These are phyloP conservation scores for Diaporthe destruens DNA, from an alignment of 2,329 filamentous ascomycete genomes.

Conservation along the genomic window DNA sequence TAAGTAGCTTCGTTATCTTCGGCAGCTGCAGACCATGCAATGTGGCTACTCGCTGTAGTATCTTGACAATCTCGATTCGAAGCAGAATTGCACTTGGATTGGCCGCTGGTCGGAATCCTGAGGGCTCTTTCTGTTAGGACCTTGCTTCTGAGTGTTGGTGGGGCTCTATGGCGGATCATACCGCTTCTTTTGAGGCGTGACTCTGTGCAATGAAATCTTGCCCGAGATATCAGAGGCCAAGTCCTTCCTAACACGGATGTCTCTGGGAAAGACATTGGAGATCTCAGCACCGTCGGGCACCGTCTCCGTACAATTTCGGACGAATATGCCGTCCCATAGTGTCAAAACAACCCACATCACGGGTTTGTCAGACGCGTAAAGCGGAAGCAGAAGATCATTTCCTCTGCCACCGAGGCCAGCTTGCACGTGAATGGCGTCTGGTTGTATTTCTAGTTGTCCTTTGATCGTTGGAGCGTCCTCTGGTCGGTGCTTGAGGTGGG, in stretches of 20 bases:
- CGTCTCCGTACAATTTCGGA: not conserved
- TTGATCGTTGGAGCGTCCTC: no score
- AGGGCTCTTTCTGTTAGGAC: no score
- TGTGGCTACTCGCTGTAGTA: not conserved
- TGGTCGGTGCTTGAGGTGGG: not conserved
- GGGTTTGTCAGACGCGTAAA: not conserved
- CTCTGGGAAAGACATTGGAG: not conserved
- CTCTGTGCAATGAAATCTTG: not conserved
- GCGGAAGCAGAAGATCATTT: not conserved
- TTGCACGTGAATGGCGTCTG: not conserved
- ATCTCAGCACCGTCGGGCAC: not conserved
- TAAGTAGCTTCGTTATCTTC: not conserved
- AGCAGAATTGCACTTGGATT: no score
- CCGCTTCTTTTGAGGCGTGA: no score
- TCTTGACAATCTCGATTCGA: not conserved
- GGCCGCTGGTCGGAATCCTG: no score
- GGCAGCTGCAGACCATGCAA: not conserved
- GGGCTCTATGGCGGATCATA: no score
- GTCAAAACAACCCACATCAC: not conserved
- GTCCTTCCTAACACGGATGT: not conserved
- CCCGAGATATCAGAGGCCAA: not conserved
- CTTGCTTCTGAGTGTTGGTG: no score
- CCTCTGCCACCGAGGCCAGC: not conserved
- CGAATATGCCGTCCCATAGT: not conserved
- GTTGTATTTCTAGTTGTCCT: not conserved